These are phyloP conservation scores for Ascoidea tarda DNA, from an alignment of 805 yeast genomes.

Conservation along the genomic window DNA sequence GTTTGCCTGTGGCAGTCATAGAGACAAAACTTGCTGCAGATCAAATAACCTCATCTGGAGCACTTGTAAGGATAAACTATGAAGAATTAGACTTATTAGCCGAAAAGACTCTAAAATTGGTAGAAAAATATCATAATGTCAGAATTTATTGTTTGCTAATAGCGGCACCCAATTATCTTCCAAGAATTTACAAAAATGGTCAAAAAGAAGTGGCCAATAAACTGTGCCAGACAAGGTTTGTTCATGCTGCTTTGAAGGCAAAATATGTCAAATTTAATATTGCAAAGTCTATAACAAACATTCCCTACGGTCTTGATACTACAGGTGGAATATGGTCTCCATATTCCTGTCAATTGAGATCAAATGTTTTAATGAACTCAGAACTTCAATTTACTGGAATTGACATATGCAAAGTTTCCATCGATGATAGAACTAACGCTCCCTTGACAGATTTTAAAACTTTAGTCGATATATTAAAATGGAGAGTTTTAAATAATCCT, in stretches of 20 bases:
- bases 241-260: conserved; percentile 68
- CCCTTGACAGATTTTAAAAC: conserved; percentile 59
- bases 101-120: conserved; percentile 26
- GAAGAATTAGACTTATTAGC: conserved; percentile 36
- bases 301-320: conserved; percentile 65
- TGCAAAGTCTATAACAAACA: conserved; percentile 42
- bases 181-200: conserved; percentile 74
- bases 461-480: conserved; percentile 61
- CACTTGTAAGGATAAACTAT: conserved; percentile 14
- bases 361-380: conserved; percentile 41
- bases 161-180: conserved; percentile 67
- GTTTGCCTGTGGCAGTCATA: conserved; percentile 71
- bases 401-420: conserved; percentile 59
- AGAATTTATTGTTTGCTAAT: conserved; percentile 72
- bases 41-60: conserved; percentile 12
- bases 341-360: conserved; percentile 54
- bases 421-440: conserved; percentile 68
- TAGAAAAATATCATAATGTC: conserved; percentile 51
- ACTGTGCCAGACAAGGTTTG: conserved; percentile 63
- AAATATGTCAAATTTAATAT: conserved; percentile 72
- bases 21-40: conserved; percentile 47
- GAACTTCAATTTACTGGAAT: conserved; percentile 73
- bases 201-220: conserved; percentile 87
- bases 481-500: conserved; percentile 60
- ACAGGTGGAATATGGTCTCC: conserved; percentile 78